Base-by-base conservation (phyloP, 345 rosid species). In the Eucalyptus microcorys region DNA sequence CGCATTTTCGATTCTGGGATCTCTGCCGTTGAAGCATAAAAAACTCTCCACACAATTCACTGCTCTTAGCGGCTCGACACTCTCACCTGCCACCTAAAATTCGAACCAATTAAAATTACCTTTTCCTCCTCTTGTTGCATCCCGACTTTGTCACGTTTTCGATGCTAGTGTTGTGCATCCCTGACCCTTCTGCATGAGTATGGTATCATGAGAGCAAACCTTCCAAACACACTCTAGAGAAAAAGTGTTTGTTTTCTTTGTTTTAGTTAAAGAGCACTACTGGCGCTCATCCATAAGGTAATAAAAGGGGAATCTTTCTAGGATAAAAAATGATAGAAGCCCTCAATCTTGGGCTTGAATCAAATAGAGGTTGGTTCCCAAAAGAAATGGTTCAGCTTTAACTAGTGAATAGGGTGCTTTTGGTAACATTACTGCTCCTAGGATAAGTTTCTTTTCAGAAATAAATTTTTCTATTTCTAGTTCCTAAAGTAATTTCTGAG, bases 381-480 rank as follows among this genome's bases (percentile, higher is more conserved):
- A 66, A 12, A 66, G 40, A n/a, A 61, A 66, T 66, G 76, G 21
- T 64, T n/a, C 21, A 64, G 76, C 40, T 14, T 64, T 5, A n/a
- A 37, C 76, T 37, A 32, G 42, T n/a, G 40, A 14, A 49, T 49
- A 6, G 53, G 2, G 7, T 49, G 53, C 53, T 49, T 16, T 49
- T 16, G 2, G 1, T 49, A 49, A 49, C 2, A 49, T 49, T 49
- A 14, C 16, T 49, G 1, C 1, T 49, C 6, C 1, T 16, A 0
- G 5, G 6, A 14, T 49, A 49, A 49, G 16, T 49, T 49, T 1
- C 50, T 49, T 14, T 49, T 49, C 6, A 49, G 50, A 48, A 49
- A 5, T 49, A 49, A 49, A 2, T 5, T 49, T 49, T 49, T 49
- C 5, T 3, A 47, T 47, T 45, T 45, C 12, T 45, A 45, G 9